These are phyloP conservation scores for Zygoascus biomembranicola DNA, from an alignment of 805 yeast species.

Conservation along the genomic window DNA sequence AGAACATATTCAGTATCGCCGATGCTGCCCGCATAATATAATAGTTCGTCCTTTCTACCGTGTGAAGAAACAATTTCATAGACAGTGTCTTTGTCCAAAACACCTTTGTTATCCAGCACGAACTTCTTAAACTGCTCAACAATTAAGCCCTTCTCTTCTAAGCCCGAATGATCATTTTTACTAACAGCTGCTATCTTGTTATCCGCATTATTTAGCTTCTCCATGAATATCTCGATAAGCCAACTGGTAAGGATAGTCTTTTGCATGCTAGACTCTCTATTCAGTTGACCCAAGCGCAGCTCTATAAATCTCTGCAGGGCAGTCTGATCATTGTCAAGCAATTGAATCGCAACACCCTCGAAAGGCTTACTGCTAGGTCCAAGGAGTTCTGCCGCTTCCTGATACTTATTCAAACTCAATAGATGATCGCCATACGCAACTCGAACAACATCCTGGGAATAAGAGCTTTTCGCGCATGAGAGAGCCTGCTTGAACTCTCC, in stretches of 20 bases:
- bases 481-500: conserved; percentile 61
- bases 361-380: conserved; percentile 60
- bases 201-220: conserved; percentile 38
- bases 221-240: conserved; percentile 53
- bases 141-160: not conserved
- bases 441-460: conserved; percentile 40
- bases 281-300: conserved; percentile 30
- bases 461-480: conserved; percentile 27
- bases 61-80: conserved; percentile 65
- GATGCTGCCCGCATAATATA: conserved; percentile 59
- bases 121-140: conserved; percentile 38
- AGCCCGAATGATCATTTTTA: not conserved
- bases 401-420: conserved; percentile 26
- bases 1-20: conserved; percentile 64
- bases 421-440: conserved; percentile 47
- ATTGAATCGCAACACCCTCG: conserved; percentile 56
- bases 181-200: conserved; percentile 23
- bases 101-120: conserved; percentile 37
- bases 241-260: conserved; percentile 51
- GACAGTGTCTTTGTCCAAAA: conserved; percentile 57
- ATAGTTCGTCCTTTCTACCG: conserved; percentile 53
- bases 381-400: conserved; percentile 42
- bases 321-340: conserved; percentile 37
- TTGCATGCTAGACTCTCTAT: conserved; percentile 32
- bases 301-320: conserved; percentile 42